Evolutionary conservation across 257 asterid genomes (phyloP).

Genomic region (Nicotiana benthamiana): DNA sequence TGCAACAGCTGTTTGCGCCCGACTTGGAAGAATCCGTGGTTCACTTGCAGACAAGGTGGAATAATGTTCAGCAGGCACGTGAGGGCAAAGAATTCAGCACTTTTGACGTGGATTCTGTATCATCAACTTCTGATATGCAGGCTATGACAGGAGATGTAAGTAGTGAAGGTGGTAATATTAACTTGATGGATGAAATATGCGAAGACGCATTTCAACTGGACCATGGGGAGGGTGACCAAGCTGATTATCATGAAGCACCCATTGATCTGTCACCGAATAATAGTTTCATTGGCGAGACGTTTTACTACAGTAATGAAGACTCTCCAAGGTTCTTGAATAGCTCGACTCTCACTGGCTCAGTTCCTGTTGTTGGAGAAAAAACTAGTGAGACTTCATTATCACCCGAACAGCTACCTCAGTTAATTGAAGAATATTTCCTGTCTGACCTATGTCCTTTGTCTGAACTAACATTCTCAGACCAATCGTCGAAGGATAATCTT

Average conservation of each 20-base stretch:
- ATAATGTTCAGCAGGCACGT: slow-evolving; percentile 49
- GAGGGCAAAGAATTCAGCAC: slow-evolving; percentile 29
- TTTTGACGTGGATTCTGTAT: slow-evolving; percentile 28
- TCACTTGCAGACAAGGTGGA: slow-evolving; percentile 97
- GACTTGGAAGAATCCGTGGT: slow-evolving; percentile 69
- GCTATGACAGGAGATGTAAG: slow-evolving; percentile 25
- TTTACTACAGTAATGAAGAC: slow-evolving; percentile 11
- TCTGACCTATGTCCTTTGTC: slow-evolving; percentile 65
- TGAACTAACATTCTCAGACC: slow-evolving; percentile 31
- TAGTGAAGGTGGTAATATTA: slow-evolving; percentile 30
- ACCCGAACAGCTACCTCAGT: slow-evolving; percentile 40
- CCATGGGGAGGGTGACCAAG: slow-evolving; percentile 38
- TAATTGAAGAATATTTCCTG: slow-evolving; percentile 86
- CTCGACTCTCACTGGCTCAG: slow-evolving; percentile 14
- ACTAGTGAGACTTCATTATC: slow-evolving; percentile 30
- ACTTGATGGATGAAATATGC: slow-evolving; percentile 76
- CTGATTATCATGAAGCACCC: slow-evolving; percentile 40
- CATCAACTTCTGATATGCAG: slow-evolving; percentile 33
- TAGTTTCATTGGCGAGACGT: slow-evolving; percentile 29
- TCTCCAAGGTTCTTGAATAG: slow-evolving; percentile 14
- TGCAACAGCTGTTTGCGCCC: slow-evolving; percentile 83
- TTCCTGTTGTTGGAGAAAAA: slow-evolving; percentile 20
- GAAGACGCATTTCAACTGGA: slow-evolving; percentile 71
- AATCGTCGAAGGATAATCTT: slow-evolving; percentile 30
- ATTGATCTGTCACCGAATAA: slow-evolving; percentile 22